Conservation (phyloP, 2,329 filamentous ascomycete genomes). For the Chrysoporthe austroafricana region DNA sequence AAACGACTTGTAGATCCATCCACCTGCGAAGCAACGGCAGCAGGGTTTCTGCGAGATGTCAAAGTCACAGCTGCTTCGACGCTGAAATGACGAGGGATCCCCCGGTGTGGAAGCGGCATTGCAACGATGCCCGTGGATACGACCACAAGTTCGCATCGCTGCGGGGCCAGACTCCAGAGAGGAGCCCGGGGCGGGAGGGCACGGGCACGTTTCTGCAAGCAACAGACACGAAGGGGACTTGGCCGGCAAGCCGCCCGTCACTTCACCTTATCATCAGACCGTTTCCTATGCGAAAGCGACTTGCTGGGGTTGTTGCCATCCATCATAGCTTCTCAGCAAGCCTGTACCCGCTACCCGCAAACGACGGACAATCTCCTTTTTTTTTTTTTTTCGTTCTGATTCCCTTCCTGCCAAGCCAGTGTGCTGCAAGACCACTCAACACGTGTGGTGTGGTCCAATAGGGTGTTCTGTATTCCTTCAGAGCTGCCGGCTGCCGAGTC, state of each 20-base stretch:
- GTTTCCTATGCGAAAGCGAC: background rate
- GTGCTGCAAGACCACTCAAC: background rate
- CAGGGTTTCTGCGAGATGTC: background rate
- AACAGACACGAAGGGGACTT: background rate
- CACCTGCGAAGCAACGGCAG: background rate
- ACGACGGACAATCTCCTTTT: too few relatives aligned
- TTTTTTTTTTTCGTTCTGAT: background rate
- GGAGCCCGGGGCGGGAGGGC: constrained; percentile 18
- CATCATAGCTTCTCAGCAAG: background rate
- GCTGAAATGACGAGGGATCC: constrained; percentile 2
- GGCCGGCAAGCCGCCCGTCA: background rate
- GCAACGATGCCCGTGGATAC: background rate
- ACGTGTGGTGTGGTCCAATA: background rate
- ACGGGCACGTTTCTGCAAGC: constrained; percentile 18
- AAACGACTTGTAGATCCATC: constrained; percentile 13
- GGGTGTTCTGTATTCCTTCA: background rate
- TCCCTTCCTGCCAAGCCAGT: background rate
- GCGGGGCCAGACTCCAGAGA: constrained; percentile 9
- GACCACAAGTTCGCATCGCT: background rate
- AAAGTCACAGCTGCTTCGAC: constrained; percentile 5
- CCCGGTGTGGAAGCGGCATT: background rate
- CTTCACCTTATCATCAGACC: constrained; percentile 1
- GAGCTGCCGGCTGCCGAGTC: background rate
- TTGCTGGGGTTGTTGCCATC: background rate
- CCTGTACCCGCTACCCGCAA: too few relatives aligned